These are phyloP conservation scores for Boletus bicolor DNA, from an alignment of 768 basidiomycete species.

Conservation along the genomic window DNA sequence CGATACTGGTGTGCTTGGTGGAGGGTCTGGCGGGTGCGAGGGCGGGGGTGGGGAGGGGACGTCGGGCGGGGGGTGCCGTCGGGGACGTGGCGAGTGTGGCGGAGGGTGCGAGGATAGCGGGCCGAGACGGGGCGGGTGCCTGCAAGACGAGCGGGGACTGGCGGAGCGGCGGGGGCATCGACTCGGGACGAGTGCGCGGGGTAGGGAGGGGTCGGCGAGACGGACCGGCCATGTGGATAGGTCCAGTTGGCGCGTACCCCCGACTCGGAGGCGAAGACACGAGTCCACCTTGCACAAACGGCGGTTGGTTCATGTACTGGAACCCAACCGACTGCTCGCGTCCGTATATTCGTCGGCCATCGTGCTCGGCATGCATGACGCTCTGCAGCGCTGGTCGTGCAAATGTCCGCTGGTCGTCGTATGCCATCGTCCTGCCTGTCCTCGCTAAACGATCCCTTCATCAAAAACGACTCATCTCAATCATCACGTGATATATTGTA, in stretches of 20 bases:
- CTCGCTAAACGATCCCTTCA: neutral
- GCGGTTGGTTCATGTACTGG: conserved; percentile 13
- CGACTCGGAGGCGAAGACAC: conserved; percentile 11
- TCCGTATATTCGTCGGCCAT: neutral
- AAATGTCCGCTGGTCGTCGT: conserved; percentile 22
- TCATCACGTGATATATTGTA: conserved; percentile 13
- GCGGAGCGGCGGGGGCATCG: conserved; percentile 21
- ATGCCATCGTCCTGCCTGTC: conserved; percentile 14
- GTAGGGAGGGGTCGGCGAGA: conserved; percentile 30
- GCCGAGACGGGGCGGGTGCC: conserved; percentile 31
- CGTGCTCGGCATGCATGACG: conserved; percentile 15
- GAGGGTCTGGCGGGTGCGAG: neutral
- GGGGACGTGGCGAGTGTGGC: conserved; percentile 18
- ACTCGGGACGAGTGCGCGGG: conserved; percentile 27
- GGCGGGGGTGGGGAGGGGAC: conserved; percentile 23
- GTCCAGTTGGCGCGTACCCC: conserved; percentile 7
- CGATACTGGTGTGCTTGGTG: conserved; percentile 24
- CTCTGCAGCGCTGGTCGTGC: conserved; percentile 7
- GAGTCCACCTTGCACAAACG: conserved; percentile 4
- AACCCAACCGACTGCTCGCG: conserved; percentile 19
- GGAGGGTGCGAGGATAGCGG: conserved; percentile 25
- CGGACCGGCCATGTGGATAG: conserved; percentile 19
- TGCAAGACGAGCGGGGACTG: conserved; percentile 24
- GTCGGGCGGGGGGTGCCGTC: conserved; percentile 16
- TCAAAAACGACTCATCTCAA: conserved; percentile 12